Evolutionary conservation across 2,329 filamentous ascomycete genomes (phyloP), one percentile per base, ranked within the genome.

Genomic region (Harringtonia aguacate): DNA sequence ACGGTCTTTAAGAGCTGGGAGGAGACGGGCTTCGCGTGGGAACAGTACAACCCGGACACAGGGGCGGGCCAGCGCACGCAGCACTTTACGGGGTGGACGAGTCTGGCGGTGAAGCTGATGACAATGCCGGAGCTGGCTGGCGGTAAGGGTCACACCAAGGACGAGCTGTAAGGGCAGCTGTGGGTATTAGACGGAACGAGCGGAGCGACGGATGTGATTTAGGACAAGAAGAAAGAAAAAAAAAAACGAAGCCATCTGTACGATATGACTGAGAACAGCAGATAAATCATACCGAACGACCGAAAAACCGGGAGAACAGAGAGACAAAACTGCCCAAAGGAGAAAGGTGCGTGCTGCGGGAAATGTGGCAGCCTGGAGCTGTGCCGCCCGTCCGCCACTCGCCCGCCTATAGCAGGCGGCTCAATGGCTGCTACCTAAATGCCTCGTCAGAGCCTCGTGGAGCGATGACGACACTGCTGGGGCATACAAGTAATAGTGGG

Each of bases 61-160:
- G 92, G 92, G 37, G 76, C 77, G 43, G 92, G 92, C n/a, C 90
- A 97, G 69, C 75, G 92, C 35, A 97, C 89, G 6, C 88, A 95
- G 70, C 90, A 97, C 63, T 98, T 98, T 61, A 95, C 92, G 0
- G 92, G 92, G 41, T 98, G 92, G 92, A 98, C 92, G n/a, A 95
- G 87, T 61, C 69, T 97, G 63, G 86, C 97, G 39, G 89, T 97
- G 37, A 95, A 95, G 70, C 86, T 98, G 53, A 95, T 97, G 88
- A 79, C 79, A 38, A 90, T 98, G 86, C 84, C 87, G 8, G 83
- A 94, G 53, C 57, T 86, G 20, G 50, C 45, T 30, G 53, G 50
- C 17, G 41, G 35, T n/a, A 39, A 39, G 34, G 55, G 50, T 27
- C 61, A 61, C 38, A 55, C 44, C 18, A 63, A 58, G 50, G 72